A percentile compares a stretch with the other conserved stretches of the same genome.
These are phyloP conservation scores for Fusarium subtropicale DNA, from an alignment of 2,329 filamentous ascomycete species.

Conservation along the genomic window DNA sequence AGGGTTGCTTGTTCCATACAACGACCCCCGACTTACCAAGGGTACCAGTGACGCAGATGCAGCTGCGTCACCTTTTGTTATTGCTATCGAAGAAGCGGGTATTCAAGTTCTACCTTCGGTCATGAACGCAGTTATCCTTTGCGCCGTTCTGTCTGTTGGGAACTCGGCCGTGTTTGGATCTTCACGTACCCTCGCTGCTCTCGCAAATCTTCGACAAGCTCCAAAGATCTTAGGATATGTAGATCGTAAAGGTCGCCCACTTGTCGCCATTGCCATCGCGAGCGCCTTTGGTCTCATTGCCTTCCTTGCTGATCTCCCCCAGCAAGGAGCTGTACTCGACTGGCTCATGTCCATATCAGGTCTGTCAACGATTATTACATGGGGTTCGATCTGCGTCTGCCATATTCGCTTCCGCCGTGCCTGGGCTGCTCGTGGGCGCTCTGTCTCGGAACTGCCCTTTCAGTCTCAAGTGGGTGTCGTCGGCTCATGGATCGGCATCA, in stretches of 20 bases:
- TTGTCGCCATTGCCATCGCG: constrained; percentile 77
- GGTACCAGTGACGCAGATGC: constrained; percentile 70
- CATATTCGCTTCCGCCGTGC: constrained; percentile 91
- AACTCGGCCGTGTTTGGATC: constrained; percentile 94
- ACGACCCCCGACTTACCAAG: constrained; percentile 71
- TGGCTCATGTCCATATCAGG: constrained; percentile 85
- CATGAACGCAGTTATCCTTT: constrained; percentile 95
- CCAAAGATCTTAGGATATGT: constrained; percentile 83
- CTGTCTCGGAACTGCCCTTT: constrained; percentile 84
- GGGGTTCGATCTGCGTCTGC: constrained; percentile 86
- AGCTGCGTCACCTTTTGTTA: constrained; percentile 89
- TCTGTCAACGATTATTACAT: constrained; percentile 80
- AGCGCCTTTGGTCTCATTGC: constrained; percentile 77
- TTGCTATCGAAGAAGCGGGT: constrained; percentile 86
- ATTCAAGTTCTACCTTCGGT: constrained; percentile 85
- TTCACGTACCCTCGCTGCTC: constrained; percentile 87
- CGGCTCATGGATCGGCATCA: constrained; percentile 84
- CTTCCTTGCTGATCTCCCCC: constrained; percentile 76
- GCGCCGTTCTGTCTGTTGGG: constrained; percentile 89
- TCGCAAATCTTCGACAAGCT: constrained; percentile 88
- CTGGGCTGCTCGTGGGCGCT: constrained; percentile 77
- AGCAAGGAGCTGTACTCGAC: constrained; percentile 73
- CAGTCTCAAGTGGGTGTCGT: constrained; percentile 79
- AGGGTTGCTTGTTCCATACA: constrained; percentile 83
- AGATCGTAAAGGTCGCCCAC: constrained; percentile 82